These are phyloP conservation scores for Eimeria falciformis DNA, from an alignment of 169 alveolate genomes.

Conservation along the genomic window DNA sequence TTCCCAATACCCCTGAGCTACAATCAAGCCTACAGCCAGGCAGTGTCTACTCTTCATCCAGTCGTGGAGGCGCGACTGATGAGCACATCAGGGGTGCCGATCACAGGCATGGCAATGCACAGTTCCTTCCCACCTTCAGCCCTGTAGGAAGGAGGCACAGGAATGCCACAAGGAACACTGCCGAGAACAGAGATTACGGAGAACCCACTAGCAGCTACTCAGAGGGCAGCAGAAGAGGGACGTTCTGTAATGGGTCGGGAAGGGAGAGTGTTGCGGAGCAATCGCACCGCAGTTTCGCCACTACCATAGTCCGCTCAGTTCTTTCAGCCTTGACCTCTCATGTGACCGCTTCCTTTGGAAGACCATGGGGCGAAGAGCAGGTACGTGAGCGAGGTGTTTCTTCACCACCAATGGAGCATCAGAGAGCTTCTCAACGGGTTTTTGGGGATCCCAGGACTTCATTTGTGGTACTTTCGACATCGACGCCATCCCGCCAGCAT, in stretches of 20 bases:
- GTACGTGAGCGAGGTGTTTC: not conserved
- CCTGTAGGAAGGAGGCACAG: too few species aligned
- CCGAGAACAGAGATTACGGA: not conserved
- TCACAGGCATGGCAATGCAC: too few species aligned
- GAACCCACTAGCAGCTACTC: not conserved
- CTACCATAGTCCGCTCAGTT: slow-evolving; percentile 34
- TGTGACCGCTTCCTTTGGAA: not conserved
- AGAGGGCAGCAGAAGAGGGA: not conserved
- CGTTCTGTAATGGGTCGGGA: not conserved
- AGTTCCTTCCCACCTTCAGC: too few species aligned
- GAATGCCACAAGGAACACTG: not conserved
- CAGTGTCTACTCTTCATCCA: too few species aligned
- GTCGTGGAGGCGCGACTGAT: too few species aligned
- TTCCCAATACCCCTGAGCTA: too few species aligned
- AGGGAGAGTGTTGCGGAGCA: slow-evolving; percentile 28
- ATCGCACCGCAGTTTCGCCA: slow-evolving; percentile 15
- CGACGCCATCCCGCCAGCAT: not conserved
- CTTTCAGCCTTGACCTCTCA: not conserved
- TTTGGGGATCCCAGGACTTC: not conserved
- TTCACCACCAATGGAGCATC: not conserved
- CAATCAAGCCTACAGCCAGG: too few species aligned
- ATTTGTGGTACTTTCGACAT: not conserved
- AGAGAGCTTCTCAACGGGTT: slow-evolving; percentile 1
- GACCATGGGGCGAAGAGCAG: slow-evolving; percentile 16
- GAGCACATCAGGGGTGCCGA: too few species aligned